These are phyloP conservation scores for Bromus sterilis DNA, from an alignment of 176 grass and related monocot species.

Conservation along the genomic window DNA sequence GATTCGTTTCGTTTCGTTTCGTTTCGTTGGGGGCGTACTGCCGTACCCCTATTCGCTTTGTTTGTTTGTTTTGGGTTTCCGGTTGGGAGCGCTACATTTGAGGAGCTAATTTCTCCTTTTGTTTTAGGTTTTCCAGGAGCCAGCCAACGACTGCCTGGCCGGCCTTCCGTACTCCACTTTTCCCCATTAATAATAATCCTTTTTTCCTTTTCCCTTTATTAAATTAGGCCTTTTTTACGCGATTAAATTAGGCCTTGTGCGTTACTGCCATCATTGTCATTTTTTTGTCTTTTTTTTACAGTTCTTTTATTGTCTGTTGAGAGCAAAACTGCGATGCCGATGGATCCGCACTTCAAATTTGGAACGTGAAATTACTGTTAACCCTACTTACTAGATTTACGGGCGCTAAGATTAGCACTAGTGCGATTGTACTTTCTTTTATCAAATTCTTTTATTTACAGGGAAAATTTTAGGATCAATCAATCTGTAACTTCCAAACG, in stretches of 20 bases:
- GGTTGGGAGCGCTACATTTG: slow-evolving; percentile 18
- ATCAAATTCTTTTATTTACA: no score
- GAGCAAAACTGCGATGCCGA: neutral
- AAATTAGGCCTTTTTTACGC: no score
- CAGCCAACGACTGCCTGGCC: neutral
- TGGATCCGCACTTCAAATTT: neutral
- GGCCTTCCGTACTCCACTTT: neutral
- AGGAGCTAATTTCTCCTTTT: neutral
- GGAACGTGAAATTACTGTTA: neutral
- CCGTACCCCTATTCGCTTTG: no score
- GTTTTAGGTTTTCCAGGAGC: slow-evolving; percentile 8
- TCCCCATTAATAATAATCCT: no score
- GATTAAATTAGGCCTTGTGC: no score
- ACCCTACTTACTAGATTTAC: no score
- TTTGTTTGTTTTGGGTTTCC: neutral
- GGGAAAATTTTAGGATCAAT: no score
- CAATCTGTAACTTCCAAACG: no score
- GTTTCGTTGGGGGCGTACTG: neutral
- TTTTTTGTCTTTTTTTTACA: no score
- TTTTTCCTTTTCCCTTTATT: neutral
- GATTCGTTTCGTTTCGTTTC: neutral
- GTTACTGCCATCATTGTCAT: no score
- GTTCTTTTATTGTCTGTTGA: no score
- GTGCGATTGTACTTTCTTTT: no score
- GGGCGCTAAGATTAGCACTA: neutral